phyloP scores from a whole-genome alignment of 164 flowering plant species.

The Tinospora cordifolia region DNA sequence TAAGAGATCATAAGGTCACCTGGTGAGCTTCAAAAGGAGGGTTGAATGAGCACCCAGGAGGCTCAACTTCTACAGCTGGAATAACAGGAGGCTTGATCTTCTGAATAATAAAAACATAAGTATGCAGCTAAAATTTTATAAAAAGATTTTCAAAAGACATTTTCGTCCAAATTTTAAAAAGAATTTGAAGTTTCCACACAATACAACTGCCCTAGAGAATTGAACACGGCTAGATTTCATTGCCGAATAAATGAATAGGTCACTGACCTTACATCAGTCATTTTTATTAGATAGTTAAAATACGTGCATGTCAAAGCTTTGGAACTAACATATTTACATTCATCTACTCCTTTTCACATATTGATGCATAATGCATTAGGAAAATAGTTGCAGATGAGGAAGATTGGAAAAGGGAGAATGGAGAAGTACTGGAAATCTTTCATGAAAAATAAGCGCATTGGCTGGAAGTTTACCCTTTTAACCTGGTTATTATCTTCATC shows the following conservation, averaged over 20 bases:
- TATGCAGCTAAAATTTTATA: background rate
- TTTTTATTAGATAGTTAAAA: background rate
- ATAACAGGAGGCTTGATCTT: constrained; percentile 44
- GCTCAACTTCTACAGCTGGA: constrained; percentile 94
- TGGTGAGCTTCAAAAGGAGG: constrained; percentile 81
- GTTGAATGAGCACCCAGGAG: constrained; percentile 88
- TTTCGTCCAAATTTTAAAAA: background rate
- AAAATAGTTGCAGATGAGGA: background rate
- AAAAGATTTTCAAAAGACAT: background rate
- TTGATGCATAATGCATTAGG: too few species aligned
- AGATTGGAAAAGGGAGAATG: background rate
- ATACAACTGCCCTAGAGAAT: background rate
- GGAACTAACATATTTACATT: background rate
- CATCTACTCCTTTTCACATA: too few species aligned
- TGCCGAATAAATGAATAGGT: background rate
- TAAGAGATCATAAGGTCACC: constrained; percentile 30
- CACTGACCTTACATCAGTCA: background rate
- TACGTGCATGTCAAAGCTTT: background rate
- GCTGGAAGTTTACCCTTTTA: constrained; percentile 37
- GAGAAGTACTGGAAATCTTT: background rate
- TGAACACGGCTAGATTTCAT: background rate
- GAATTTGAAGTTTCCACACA: background rate
- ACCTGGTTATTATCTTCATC: constrained; percentile 31
- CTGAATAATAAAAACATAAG: constrained; percentile 30
- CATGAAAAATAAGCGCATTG: background rate